phyloP scores from a whole-genome alignment of 805 yeast genomes.

The Helenozyma baotianmanensis region DNA sequence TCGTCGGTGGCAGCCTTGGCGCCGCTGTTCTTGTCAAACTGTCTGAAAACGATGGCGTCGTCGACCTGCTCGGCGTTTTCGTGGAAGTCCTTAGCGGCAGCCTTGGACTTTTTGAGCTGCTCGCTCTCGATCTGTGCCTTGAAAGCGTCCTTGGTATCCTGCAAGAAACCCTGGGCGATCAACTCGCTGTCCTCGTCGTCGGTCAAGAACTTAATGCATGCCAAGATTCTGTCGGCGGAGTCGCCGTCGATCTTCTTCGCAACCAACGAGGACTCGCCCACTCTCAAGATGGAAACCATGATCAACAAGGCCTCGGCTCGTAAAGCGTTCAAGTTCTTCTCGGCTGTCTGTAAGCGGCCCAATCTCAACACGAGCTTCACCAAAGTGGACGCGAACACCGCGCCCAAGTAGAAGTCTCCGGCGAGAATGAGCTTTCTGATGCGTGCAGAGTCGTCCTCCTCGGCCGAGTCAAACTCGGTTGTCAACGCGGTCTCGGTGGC shows the following conservation, averaged over 20 bases:
- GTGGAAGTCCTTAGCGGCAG: slow-evolving; percentile 52
- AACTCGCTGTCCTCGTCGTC: slow-evolving; percentile 53
- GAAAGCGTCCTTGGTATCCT: slow-evolving; percentile 85
- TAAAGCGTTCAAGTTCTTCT: slow-evolving; percentile 68
- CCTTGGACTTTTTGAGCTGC: slow-evolving; percentile 53
- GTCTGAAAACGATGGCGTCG: slow-evolving; percentile 74
- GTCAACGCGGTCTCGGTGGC: slow-evolving; percentile 89
- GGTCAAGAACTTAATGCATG: slow-evolving; percentile 77
- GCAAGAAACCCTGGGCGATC: slow-evolving; percentile 70
- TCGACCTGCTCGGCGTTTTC: slow-evolving; percentile 73
- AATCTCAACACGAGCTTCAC: slow-evolving; percentile 83
- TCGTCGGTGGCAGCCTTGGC: slow-evolving; percentile 37
- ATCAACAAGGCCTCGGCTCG: slow-evolving; percentile 93
- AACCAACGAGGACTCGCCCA: slow-evolving; percentile 69
- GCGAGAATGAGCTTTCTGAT: slow-evolving; percentile 74
- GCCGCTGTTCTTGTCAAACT: slow-evolving; percentile 48
- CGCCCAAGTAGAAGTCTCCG: slow-evolving; percentile 88
- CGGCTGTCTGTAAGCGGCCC: slow-evolving; percentile 49
- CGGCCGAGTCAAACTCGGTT: slow-evolving; percentile 30
- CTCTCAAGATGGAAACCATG: slow-evolving; percentile 86
- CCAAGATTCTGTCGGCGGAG: slow-evolving; percentile 86
- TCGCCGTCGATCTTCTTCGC: slow-evolving; percentile 88
- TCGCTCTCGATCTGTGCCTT: slow-evolving; percentile 60
- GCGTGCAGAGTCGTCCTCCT: slow-evolving; percentile 56
- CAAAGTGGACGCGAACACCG: slow-evolving; percentile 82